Evolutionary conservation across 2,329 filamentous ascomycete genomes (phyloP).

Genomic region (Pseudogymnoascus sp.): DNA sequence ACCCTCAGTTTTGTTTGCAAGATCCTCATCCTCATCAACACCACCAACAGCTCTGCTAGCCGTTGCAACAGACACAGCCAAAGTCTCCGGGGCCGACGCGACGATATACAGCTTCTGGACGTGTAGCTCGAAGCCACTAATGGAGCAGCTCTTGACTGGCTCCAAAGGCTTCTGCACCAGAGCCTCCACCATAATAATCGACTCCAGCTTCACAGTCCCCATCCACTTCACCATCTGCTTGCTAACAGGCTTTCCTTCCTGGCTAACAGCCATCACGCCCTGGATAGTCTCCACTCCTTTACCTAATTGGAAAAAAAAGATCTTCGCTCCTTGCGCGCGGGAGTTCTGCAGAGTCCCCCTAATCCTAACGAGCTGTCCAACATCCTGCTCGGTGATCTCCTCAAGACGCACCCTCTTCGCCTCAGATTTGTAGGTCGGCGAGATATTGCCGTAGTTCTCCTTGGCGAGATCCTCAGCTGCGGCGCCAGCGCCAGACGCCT

Average conservation of each 20-base stretch:
- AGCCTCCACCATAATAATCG: slow-evolving; percentile 74
- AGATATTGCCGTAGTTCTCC: slow-evolving; percentile 53
- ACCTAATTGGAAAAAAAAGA: slow-evolving; percentile 81
- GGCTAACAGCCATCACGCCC: slow-evolving; percentile 63
- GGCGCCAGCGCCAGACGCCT: slow-evolving; percentile 57
- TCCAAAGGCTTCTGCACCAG: slow-evolving; percentile 74
- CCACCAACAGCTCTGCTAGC: slow-evolving; percentile 49
- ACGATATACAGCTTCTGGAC: slow-evolving; percentile 78
- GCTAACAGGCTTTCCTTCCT: slow-evolving; percentile 56
- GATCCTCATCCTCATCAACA: slow-evolving; percentile 49
- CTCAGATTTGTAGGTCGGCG: slow-evolving; percentile 47
- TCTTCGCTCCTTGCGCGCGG: slow-evolving; percentile 80
- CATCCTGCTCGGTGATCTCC: slow-evolving; percentile 54
- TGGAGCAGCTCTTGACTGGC: slow-evolving; percentile 78
- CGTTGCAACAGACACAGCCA: slow-evolving; percentile 50
- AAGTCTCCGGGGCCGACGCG: slow-evolving; percentile 50
- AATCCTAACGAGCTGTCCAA: slow-evolving; percentile 66
- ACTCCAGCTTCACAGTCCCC: slow-evolving; percentile 66
- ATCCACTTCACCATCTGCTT: slow-evolving; percentile 95
- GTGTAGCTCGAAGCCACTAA: slow-evolving; percentile 78
- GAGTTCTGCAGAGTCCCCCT: slow-evolving; percentile 81
- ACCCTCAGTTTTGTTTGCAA: slow-evolving; percentile 34
- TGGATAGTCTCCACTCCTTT: slow-evolving; percentile 72
- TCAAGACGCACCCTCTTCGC: slow-evolving; percentile 53
- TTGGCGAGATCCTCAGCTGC: slow-evolving; percentile 42